Percentiles rank a stretch among this genome's conserved stretches.
Evolutionary conservation across 2,329 filamentous ascomycete species (phyloP).

Genomic region (Ceratocystis lukuohia): DNA sequence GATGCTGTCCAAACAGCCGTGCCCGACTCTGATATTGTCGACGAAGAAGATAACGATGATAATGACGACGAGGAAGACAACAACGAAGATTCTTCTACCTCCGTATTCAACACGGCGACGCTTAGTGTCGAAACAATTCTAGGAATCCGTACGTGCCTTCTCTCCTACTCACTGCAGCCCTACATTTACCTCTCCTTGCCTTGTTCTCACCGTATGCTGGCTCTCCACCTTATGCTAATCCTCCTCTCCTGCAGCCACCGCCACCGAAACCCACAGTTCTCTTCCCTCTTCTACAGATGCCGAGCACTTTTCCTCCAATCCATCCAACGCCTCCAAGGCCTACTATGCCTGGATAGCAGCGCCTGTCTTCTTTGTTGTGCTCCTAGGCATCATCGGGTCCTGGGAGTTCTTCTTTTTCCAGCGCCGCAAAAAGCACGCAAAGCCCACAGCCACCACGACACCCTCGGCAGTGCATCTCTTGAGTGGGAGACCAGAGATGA

Average conservation of each 20-base stretch:
- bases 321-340: neutral
- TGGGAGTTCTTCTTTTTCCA: slow-evolving; percentile 6
- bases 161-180: neutral
- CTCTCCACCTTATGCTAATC: neutral
- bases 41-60: neutral
- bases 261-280: neutral
- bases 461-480: neutral
- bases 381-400: neutral
- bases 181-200: too few species aligned
- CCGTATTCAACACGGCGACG: neutral
- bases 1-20: neutral
- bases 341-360: slow-evolving; percentile 5
- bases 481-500: neutral
- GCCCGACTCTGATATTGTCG: neutral
- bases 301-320: neutral
- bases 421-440: neutral
- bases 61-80: neutral
- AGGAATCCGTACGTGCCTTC: neutral
- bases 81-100: neutral
- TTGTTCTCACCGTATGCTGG: neutral
- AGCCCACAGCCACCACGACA: neutral
- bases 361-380: neutral
- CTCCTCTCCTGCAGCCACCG: neutral
- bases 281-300: neutral
- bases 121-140: neutral